Percentiles rank a stretch among this genome's conserved stretches.
Conservation (phyloP, 2,329 filamentous ascomycete species). For the Hypomyces rosellus region DNA sequence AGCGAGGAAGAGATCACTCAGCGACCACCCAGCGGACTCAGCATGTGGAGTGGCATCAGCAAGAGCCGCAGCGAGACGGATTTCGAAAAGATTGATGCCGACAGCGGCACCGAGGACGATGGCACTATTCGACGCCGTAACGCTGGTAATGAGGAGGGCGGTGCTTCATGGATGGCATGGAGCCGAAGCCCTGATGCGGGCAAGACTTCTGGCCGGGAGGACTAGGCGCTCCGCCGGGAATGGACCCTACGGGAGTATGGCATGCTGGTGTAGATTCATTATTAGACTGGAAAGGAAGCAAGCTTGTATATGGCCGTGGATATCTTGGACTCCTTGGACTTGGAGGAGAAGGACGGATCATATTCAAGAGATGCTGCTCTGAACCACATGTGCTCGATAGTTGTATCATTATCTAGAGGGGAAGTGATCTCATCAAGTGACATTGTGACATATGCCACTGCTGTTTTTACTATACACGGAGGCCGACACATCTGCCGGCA, state of each 20-base stretch:
- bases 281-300: background rate
- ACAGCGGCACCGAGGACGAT: conserved; percentile 56
- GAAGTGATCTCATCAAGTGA: conserved; percentile 1
- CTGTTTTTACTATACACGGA: conserved; percentile 1
- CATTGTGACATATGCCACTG: background rate
- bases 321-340: background rate
- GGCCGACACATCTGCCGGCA: background rate
- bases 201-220: conserved; percentile 35
- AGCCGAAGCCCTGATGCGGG: conserved; percentile 32
- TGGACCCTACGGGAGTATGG: conserved; percentile 24
- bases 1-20: conserved; percentile 30
- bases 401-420: conserved; percentile 5
- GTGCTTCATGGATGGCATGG: conserved; percentile 45
- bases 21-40: conserved; percentile 43
- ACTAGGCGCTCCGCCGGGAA: conserved; percentile 21
- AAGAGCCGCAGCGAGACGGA: conserved; percentile 83
- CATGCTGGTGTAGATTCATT: conserved; percentile 15
- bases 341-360: background rate
- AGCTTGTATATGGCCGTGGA: background rate
- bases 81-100: conserved; percentile 81
- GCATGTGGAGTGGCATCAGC: conserved; percentile 52
- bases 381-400: background rate
- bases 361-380: background rate
- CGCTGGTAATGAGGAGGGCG: conserved; percentile 16
- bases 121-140: conserved; percentile 30